A percentile compares a stretch with the other conserved stretches of the same genome.
phyloP scores from a whole-genome alignment of 257 asterid genomes.

The Lycium ferocissimum region DNA sequence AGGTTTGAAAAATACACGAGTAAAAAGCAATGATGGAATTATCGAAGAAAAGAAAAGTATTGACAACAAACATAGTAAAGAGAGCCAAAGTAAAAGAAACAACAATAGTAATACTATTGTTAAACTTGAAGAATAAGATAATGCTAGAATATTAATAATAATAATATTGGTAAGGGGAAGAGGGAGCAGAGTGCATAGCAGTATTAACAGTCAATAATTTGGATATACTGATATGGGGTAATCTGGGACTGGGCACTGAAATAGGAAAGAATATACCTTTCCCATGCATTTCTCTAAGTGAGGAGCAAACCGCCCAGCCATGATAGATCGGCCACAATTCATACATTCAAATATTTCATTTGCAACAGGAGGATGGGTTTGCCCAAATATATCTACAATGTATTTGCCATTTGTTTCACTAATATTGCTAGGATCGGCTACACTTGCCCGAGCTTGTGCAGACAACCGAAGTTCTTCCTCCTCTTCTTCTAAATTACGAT shows the following conservation, averaged over 20 bases:
- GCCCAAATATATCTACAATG: slow-evolving; percentile 89
- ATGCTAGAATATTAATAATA: too few relatives aligned
- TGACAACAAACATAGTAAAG: too few relatives aligned
- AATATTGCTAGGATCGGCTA: slow-evolving; percentile 74
- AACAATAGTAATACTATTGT: too few relatives aligned
- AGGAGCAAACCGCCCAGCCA: slow-evolving; percentile 96
- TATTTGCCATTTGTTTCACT: slow-evolving; percentile 83
- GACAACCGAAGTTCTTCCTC: slow-evolving; percentile 92
- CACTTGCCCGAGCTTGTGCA: slow-evolving; percentile 78
- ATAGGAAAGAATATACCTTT: slow-evolving; percentile 60
- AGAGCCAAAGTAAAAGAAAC: too few relatives aligned
- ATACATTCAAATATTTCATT: slow-evolving; percentile 84
- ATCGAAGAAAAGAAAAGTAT: too few relatives aligned
- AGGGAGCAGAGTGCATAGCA: not conserved
- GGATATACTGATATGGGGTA: not conserved
- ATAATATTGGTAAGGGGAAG: too few relatives aligned
- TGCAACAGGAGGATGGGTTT: slow-evolving; percentile 91
- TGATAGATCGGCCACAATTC: slow-evolving; percentile 80
- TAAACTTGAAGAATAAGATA: too few relatives aligned
- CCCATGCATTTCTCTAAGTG: slow-evolving; percentile 99
- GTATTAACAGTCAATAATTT: not conserved
- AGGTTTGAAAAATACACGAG: too few relatives aligned
- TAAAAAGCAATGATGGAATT: too few relatives aligned
- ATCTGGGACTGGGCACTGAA: not conserved
- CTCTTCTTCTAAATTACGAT: slow-evolving; percentile 72